Percentiles rank a stretch among this genome's conserved stretches.
Evolutionary conservation across 2,329 filamentous ascomycete genomes (phyloP).

Genomic region (Septoria linicola): DNA sequence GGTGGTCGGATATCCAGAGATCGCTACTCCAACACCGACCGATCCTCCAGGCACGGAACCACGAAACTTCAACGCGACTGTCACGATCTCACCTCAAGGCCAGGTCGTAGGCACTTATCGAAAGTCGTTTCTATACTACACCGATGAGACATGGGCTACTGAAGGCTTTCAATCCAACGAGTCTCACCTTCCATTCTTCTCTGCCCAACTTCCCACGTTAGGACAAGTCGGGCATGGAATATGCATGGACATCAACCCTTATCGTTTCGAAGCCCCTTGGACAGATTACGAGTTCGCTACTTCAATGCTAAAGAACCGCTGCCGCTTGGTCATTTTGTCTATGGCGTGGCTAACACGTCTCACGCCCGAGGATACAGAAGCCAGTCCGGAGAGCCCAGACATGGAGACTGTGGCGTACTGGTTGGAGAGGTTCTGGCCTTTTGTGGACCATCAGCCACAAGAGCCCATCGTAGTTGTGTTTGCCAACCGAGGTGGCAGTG

Average conservation of each 20-base stretch:
- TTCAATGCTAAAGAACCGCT: constrained; percentile 56
- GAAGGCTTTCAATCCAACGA: constrained; percentile 25
- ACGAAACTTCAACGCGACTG: constrained; percentile 57
- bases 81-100: constrained; percentile 57
- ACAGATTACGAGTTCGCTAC: constrained; percentile 58
- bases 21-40: constrained; percentile 28
- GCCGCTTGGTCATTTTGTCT: constrained; percentile 65
- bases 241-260: constrained; percentile 63
- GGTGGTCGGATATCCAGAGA: constrained; percentile 71
- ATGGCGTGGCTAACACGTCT: constrained; percentile 75
- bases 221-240: constrained; percentile 47
- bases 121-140: constrained; percentile 66
- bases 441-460: constrained; percentile 40
- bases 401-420: constrained; percentile 74
- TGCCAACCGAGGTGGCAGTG: constrained; percentile 67
- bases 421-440: constrained; percentile 67
- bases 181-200: constrained; percentile 38
- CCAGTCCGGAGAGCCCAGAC: constrained; percentile 60
- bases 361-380: constrained; percentile 46
- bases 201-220: constrained; percentile 39
- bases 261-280: constrained; percentile 60
- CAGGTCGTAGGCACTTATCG: constrained; percentile 60
- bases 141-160: constrained; percentile 63
- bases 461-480: constrained; percentile 68
- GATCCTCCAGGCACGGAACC: constrained; percentile 15